Percentiles rank a stretch among this genome's conserved stretches.
phyloP scores from a whole-genome alignment of 2,329 filamentous ascomycete species.

The Paecilomyces variotii region DNA sequence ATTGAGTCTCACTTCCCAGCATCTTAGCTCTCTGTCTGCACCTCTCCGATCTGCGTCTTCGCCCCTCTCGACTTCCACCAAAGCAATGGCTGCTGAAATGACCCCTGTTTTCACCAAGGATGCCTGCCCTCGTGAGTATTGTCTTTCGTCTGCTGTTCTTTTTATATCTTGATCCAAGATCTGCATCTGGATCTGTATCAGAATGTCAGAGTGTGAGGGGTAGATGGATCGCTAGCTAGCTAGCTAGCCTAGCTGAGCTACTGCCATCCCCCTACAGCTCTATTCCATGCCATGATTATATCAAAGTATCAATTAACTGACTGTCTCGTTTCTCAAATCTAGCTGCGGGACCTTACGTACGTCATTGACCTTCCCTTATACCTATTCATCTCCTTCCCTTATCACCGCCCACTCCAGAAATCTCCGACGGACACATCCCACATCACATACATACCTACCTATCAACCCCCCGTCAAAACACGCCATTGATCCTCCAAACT shows the following conservation, averaged over 20 bases:
- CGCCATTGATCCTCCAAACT: neutral
- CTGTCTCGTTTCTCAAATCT: neutral
- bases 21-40: neutral
- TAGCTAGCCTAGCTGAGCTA: slow-evolving; percentile 1
- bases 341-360: slow-evolving; percentile 39
- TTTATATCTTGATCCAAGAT: neutral
- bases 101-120: slow-evolving; percentile 33
- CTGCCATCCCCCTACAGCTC: neutral
- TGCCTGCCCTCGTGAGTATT: slow-evolving; percentile 38
- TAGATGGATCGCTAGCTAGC: slow-evolving; percentile 2
- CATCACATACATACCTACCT: neutral
- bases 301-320: neutral
- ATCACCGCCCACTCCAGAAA: neutral
- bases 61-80: neutral
- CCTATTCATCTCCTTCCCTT: neutral
- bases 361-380: slow-evolving; percentile 9
- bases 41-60: neutral
- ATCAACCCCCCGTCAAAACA: neutral
- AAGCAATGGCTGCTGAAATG: slow-evolving; percentile 18
- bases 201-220: neutral
- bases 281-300: neutral
- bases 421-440: neutral
- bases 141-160: neutral
- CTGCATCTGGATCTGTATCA: neutral
- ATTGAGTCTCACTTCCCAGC: neutral